A percentile compares a stretch with the other conserved stretches of the same genome.
phyloP scores from a whole-genome alignment of 2,329 filamentous ascomycete species.

The Fusarium brachygibbosum region DNA sequence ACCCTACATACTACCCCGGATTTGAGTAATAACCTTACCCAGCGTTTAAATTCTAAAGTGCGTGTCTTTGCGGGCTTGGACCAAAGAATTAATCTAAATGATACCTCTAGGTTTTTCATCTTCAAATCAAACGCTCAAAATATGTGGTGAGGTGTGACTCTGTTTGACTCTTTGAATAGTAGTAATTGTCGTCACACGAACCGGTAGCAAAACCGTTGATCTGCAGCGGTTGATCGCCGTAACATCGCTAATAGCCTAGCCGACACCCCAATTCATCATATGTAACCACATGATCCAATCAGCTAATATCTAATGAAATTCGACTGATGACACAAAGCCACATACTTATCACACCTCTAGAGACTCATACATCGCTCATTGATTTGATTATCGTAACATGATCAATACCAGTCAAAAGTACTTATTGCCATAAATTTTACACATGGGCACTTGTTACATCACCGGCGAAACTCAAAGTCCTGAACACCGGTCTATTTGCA shows the following conservation, averaged over 20 bases:
- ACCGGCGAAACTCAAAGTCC: too few species aligned
- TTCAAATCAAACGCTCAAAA: background rate
- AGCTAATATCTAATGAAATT: background rate
- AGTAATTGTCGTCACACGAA: background rate
- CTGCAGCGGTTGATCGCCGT: background rate
- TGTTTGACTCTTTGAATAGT: background rate
- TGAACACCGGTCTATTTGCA: too few species aligned
- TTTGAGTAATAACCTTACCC: conserved; percentile 36
- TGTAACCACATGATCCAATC: background rate
- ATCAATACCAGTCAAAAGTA: too few species aligned
- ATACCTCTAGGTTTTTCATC: background rate
- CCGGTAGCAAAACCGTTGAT: background rate
- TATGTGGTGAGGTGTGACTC: background rate
- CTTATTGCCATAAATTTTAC: too few species aligned
- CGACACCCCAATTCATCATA: background rate
- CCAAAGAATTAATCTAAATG: background rate
- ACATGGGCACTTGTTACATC: too few species aligned
- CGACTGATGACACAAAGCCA: too few species aligned
- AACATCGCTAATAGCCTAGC: background rate
- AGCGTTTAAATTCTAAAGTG: conserved; percentile 10
- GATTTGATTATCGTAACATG: too few species aligned
- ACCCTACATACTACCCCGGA: conserved; percentile 38
- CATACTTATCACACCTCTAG: too few species aligned
- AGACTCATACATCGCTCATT: too few species aligned
- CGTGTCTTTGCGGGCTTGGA: background rate